These are phyloP conservation scores for Emydomyces testavorans DNA, from an alignment of 2,329 filamentous ascomycete species.

Conservation along the genomic window DNA sequence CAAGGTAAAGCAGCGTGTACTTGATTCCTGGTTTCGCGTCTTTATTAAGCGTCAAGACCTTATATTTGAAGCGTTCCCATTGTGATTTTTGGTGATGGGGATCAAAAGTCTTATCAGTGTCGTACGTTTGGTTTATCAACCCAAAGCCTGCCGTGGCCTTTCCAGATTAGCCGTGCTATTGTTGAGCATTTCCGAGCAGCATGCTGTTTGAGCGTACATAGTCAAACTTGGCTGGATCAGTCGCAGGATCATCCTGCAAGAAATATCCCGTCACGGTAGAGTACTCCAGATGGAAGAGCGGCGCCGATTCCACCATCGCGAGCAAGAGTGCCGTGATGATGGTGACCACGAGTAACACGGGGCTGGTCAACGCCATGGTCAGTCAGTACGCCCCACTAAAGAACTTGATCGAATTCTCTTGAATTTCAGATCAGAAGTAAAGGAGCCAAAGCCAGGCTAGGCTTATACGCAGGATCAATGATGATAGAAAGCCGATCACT, in stretches of 20 bases:
- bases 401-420: no score
- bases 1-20: slow-evolving; percentile 49
- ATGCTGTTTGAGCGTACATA: slow-evolving; percentile 29
- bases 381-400: no score
- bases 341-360: slow-evolving; percentile 9
- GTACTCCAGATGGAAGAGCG: slow-evolving; percentile 25
- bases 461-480: background rate
- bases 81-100: slow-evolving; percentile 34
- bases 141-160: slow-evolving; percentile 32
- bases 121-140: slow-evolving; percentile 38
- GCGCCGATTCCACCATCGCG: slow-evolving; percentile 11
- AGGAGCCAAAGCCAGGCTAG: background rate
- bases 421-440: background rate
- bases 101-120: slow-evolving; percentile 27
- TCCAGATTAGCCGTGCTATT: background rate
- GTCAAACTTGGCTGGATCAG: slow-evolving; percentile 39
- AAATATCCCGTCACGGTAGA: slow-evolving; percentile 40
- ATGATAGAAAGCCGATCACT: background rate
- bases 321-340: slow-evolving; percentile 4
- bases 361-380: slow-evolving; percentile 1
- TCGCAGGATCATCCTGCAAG: slow-evolving; percentile 40
- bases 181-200: background rate
- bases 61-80: slow-evolving; percentile 44
- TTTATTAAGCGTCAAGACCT: slow-evolving; percentile 39
- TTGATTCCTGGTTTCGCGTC: slow-evolving; percentile 28